Evolutionary conservation across 225 moss, liverwort and hornwort species (phyloP).

Genomic region (Antitrichia curtipendula): DNA sequence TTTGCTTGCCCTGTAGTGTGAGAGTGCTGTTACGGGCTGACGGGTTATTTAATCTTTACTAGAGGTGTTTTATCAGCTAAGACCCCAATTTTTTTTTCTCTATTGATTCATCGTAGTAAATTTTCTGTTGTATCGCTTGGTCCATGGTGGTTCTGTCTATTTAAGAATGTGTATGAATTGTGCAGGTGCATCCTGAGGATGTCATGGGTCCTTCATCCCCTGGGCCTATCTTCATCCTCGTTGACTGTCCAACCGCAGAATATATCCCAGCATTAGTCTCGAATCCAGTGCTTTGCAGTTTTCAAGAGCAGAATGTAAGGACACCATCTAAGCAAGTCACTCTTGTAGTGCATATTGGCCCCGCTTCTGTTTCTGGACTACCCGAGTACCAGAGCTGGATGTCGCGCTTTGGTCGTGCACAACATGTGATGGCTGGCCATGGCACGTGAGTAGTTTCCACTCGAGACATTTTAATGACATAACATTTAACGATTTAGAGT

Average conservation of each 20-base stretch:
- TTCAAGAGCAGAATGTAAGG: slow-evolving; percentile 18
- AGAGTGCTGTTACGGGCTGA: neutral
- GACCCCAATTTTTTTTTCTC: neutral
- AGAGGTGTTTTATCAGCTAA: neutral
- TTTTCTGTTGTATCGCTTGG: neutral
- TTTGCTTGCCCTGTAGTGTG: neutral
- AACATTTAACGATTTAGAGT: neutral
- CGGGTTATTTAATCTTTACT: neutral
- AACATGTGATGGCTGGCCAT: slow-evolving; percentile 94
- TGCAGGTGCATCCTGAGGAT: slow-evolving; percentile 81
- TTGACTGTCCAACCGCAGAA: slow-evolving; percentile 64
- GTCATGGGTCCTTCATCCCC: slow-evolving; percentile 97
- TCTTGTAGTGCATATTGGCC: slow-evolving; percentile 71
- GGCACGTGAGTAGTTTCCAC: slow-evolving; percentile 51
- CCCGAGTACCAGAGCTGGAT: slow-evolving; percentile 76
- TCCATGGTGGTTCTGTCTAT: neutral
- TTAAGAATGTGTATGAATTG: neutral
- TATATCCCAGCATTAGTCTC: slow-evolving; percentile 51
- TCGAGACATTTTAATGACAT: neutral
- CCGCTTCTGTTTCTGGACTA: slow-evolving; percentile 40
- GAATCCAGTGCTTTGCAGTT: slow-evolving; percentile 41
- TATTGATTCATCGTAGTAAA: neutral
- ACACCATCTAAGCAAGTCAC: slow-evolving; percentile 54
- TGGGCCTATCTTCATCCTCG: slow-evolving; percentile 81
- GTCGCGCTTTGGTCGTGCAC: slow-evolving; percentile 47